phyloP scores from a whole-genome alignment of 2,329 filamentous ascomycete genomes.

The Verticillium nonalfalfae region DNA sequence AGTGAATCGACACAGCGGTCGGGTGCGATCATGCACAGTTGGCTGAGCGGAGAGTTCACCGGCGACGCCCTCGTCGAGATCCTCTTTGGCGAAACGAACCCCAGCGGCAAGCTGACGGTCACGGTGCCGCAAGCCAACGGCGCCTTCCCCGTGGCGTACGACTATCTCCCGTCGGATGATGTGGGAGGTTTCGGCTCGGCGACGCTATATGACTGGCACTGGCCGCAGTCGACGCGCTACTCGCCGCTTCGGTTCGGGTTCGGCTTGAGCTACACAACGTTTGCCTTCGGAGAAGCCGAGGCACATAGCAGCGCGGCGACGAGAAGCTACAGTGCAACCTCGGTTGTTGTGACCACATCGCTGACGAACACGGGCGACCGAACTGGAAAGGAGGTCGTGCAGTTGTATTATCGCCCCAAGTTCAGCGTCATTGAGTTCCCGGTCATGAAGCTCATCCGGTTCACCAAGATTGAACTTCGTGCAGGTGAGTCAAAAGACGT shows the following conservation, averaged over 20 bases:
- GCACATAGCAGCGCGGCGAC: conserved; percentile 31
- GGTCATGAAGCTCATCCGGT: conserved; percentile 42
- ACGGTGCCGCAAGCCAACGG: conserved; percentile 39
- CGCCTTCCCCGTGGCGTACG: conserved; percentile 57
- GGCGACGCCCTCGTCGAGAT: conserved; percentile 57
- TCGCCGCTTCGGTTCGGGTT: conserved; percentile 53
- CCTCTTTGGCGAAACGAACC: conserved; percentile 56
- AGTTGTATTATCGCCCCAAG: conserved; percentile 32
- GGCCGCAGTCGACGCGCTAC: conserved; percentile 28
- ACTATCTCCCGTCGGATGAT: conserved; percentile 57
- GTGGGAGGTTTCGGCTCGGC: conserved; percentile 51
- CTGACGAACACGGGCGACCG: conserved; percentile 39
- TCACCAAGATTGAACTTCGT: conserved; percentile 35
- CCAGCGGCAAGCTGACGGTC: conserved; percentile 32
- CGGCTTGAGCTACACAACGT: conserved; percentile 60
- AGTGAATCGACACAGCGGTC: conserved; percentile 23
- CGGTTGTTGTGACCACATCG: conserved; percentile 37
- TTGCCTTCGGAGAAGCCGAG: conserved; percentile 18
- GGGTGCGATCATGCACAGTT: conserved; percentile 54
- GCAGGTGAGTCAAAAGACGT: conserved; percentile 29
- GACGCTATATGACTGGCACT: conserved; percentile 45
- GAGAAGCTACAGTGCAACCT: conserved; percentile 14
- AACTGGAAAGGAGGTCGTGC: conserved; percentile 24
- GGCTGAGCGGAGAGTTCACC: conserved; percentile 59
- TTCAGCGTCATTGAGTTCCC: conserved; percentile 28